Evolutionary conservation across 2,329 filamentous ascomycete genomes (phyloP).

Genomic region (Dendryphion nanum): DNA sequence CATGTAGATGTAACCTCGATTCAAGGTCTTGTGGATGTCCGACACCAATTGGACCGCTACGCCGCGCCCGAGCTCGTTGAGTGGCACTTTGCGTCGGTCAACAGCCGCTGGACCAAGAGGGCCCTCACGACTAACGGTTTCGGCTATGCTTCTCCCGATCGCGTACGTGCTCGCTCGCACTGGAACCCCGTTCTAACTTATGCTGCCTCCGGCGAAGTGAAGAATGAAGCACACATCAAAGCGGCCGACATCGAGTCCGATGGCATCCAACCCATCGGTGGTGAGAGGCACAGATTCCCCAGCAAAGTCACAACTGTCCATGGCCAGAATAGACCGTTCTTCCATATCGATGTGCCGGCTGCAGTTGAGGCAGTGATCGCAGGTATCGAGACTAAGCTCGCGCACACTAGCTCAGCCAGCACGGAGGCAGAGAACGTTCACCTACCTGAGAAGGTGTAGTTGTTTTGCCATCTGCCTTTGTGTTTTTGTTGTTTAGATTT

Average conservation of each 20-base stretch:
- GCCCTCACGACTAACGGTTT: conserved; percentile 57
- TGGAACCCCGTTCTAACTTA: conserved; percentile 98
- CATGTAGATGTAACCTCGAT: conserved; percentile 91
- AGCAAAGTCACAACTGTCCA: conserved; percentile 66
- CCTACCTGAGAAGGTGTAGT: too few species aligned
- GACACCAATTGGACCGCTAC: conserved; percentile 89
- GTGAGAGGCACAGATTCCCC: conserved; percentile 13
- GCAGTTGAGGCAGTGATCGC: conserved; percentile 84
- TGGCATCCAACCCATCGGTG: conserved; percentile 8
- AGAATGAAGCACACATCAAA: conserved; percentile 19
- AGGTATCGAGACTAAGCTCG: conserved; percentile 59
- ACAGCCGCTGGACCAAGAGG: conserved; percentile 58
- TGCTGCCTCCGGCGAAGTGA: conserved; percentile 69
- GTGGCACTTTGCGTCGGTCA: conserved; percentile 95
- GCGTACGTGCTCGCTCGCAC: conserved; percentile 52
- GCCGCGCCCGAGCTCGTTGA: conserved; percentile 78
- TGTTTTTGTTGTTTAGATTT: too few species aligned
- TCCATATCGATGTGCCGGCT: conserved; percentile 89
- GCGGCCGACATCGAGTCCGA: conserved; percentile 8
- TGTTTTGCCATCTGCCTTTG: too few species aligned
- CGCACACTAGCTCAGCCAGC: too few species aligned
- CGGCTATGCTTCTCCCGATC: conserved; percentile 61
- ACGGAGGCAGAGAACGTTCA: too few species aligned
- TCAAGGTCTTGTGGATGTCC: conserved; percentile 89
- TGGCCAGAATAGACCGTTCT: conserved; percentile 84